A percentile compares a stretch with the other conserved stretches of the same genome.
Conservation (phyloP, 768 basidiomycete genomes). For the Pluteus cervinus region DNA sequence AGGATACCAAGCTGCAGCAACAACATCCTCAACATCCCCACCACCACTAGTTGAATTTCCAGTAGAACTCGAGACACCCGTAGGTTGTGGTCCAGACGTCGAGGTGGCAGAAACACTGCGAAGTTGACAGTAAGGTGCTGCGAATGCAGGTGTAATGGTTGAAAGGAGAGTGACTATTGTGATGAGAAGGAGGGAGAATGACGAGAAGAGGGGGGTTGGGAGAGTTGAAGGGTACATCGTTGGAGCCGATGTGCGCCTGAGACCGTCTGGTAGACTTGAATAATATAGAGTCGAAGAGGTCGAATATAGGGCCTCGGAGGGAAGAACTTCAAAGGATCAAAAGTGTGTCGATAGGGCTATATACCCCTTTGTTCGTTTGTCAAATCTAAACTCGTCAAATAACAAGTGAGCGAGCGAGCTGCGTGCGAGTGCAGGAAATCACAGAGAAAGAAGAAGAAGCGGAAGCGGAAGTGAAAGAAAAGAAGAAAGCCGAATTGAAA, state of each 20-base stretch:
- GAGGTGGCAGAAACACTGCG: not conserved
- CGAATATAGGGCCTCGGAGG: not conserved
- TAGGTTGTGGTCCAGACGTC: not conserved
- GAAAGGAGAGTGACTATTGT: conserved; percentile 25
- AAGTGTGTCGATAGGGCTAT: not conserved
- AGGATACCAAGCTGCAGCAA: conserved; percentile 52
- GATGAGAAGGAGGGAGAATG: conserved; percentile 7
- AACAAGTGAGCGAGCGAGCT: too few relatives aligned
- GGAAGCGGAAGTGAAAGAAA: too few relatives aligned
- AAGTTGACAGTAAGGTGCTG: conserved; percentile 26
- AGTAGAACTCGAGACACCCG: not conserved
- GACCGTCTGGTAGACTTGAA: too few relatives aligned
- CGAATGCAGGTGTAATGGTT: conserved; percentile 16
- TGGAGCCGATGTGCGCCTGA: too few relatives aligned
- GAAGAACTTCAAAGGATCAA: not conserved
- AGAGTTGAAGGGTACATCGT: not conserved
- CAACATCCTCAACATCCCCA: conserved; percentile 21
- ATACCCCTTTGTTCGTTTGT: too few relatives aligned
- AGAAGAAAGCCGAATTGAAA: too few relatives aligned
- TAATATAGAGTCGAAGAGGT: not conserved
- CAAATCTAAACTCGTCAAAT: too few relatives aligned
- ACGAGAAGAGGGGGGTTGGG: conserved; percentile 1
- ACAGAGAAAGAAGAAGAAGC: too few relatives aligned
- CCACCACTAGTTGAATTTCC: not conserved
- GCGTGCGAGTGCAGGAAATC: too few relatives aligned